phyloP scores from a whole-genome alignment of 352 stramenopile species.

The Blastocystis sp. region DNA sequence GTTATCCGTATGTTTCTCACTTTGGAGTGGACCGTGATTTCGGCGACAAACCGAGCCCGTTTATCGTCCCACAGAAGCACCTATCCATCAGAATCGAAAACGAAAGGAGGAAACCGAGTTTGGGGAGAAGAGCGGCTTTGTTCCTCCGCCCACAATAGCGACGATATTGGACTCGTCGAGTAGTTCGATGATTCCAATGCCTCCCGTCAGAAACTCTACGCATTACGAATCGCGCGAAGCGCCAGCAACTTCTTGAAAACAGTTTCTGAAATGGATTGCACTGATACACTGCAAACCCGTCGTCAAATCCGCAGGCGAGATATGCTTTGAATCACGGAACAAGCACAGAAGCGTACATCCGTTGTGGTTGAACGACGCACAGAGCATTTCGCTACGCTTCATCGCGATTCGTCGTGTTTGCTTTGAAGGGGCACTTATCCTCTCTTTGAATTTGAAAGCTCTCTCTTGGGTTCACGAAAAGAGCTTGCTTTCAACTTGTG shows the following conservation, averaged over 20 bases:
- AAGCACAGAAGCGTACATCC: neutral
- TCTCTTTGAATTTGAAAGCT: no score
- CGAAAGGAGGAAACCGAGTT: neutral
- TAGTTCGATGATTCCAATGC: slow-evolving; percentile 40
- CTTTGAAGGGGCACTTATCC: no score
- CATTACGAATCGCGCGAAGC: neutral
- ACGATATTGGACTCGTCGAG: slow-evolving; percentile 48
- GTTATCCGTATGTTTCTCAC: slow-evolving; percentile 7
- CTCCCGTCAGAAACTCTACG: slow-evolving; percentile 43
- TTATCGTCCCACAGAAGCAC: slow-evolving; percentile 56
- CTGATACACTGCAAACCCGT: slow-evolving; percentile 57
- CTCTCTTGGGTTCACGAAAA: no score
- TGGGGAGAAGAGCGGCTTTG: slow-evolving; percentile 35
- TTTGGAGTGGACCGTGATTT: slow-evolving; percentile 36
- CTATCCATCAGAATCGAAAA: neutral
- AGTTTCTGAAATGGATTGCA: slow-evolving; percentile 22
- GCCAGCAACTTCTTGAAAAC: slow-evolving; percentile 4
- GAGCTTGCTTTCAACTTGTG: no score
- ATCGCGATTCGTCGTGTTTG: no score
- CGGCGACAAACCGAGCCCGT: slow-evolving; percentile 45
- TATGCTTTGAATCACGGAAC: slow-evolving; percentile 1
- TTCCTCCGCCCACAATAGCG: slow-evolving; percentile 49
- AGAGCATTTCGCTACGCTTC: slow-evolving; percentile 18
- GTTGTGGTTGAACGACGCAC: slow-evolving; percentile 42
- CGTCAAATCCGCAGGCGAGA: slow-evolving; percentile 60